These are phyloP conservation scores for Penicillium hesseltinei DNA, from an alignment of 2,329 filamentous ascomycete species.

Conservation along the genomic window DNA sequence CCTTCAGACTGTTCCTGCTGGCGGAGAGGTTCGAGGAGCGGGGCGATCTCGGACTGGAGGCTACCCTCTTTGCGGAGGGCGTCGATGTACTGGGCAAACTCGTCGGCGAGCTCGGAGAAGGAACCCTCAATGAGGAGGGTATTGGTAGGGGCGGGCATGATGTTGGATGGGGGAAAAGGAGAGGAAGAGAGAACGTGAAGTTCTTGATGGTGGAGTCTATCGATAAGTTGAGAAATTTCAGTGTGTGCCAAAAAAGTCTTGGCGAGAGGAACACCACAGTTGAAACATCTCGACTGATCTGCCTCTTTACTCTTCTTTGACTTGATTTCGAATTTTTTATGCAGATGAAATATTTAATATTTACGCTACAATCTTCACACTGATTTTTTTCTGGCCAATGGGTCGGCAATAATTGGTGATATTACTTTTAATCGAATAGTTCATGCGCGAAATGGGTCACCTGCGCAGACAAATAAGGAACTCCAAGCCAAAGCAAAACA, in stretches of 20 bases:
- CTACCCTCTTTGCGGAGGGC: constrained; percentile 66
- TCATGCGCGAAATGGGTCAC: background rate
- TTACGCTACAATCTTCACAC: background rate
- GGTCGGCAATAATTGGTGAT: constrained; percentile 1
- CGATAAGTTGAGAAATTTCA: constrained; percentile 43
- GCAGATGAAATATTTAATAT: background rate
- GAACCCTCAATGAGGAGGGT: constrained; percentile 79
- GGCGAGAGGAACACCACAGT: constrained; percentile 29
- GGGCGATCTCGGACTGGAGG: constrained; percentile 64
- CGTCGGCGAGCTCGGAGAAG: constrained; percentile 88
- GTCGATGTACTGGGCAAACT: constrained; percentile 94
- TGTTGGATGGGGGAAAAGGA: constrained; percentile 20
- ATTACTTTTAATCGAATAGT: constrained; percentile 11
- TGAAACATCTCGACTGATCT: constrained; percentile 8
- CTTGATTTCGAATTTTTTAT: background rate
- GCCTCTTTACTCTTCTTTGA: background rate
- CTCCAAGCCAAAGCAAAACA: constrained; percentile 7
- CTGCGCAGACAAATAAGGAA: constrained; percentile 7
- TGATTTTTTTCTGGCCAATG: background rate
- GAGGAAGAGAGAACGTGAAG: constrained; percentile 19
- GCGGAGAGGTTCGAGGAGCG: constrained; percentile 59
- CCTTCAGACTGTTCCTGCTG: constrained; percentile 56
- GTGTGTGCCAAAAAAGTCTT: constrained; percentile 44
- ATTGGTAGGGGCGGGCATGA: constrained; percentile 60
- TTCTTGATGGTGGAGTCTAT: constrained; percentile 38